Evolutionary conservation across 2,329 filamentous ascomycete genomes (phyloP).

Genomic region (Pseudopithomyces maydicus): DNA sequence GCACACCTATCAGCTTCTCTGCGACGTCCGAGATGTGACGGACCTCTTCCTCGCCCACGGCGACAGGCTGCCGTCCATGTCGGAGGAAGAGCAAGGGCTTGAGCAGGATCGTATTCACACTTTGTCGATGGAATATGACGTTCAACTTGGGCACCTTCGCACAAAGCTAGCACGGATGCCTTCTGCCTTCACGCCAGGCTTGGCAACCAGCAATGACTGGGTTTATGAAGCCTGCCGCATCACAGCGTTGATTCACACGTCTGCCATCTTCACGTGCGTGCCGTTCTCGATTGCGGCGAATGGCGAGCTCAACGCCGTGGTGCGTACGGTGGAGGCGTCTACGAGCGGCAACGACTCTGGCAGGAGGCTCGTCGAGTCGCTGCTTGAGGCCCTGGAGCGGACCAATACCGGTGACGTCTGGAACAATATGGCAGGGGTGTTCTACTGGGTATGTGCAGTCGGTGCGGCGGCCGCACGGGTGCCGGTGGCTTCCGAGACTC

Average conservation of each 20-base stretch:
- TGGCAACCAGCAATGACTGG: conserved; percentile 30
- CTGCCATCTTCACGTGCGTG: conserved; percentile 30
- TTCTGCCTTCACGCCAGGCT: conserved; percentile 26
- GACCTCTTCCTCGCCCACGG: conserved; percentile 30
- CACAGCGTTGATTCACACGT: conserved; percentile 37
- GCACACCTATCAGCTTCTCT: conserved; percentile 29
- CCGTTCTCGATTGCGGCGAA: conserved; percentile 37
- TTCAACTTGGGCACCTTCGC: conserved; percentile 18
- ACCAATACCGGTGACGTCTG: conserved; percentile 34
- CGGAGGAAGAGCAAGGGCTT: conserved; percentile 7
- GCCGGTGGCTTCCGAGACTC: conserved; percentile 7
- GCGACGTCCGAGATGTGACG: conserved; percentile 40
- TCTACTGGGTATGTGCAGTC: conserved; percentile 41
- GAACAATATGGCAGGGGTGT: conserved; percentile 39
- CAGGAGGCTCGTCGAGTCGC: conserved; percentile 20
- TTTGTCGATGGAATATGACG: conserved; percentile 17
- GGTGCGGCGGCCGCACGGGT: conserved; percentile 37
- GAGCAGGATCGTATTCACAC: conserved; percentile 4
- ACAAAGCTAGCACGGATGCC: conserved; percentile 23
- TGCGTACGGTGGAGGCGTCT: conserved; percentile 9
- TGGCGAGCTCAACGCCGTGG: conserved; percentile 17
- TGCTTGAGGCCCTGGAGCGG: conserved; percentile 28
- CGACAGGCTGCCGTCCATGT: neutral
- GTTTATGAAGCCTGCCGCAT: conserved; percentile 43
- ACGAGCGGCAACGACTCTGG: conserved; percentile 5